phyloP scores from a whole-genome alignment of 805 yeast genomes.

The Barnettozyma populi region DNA sequence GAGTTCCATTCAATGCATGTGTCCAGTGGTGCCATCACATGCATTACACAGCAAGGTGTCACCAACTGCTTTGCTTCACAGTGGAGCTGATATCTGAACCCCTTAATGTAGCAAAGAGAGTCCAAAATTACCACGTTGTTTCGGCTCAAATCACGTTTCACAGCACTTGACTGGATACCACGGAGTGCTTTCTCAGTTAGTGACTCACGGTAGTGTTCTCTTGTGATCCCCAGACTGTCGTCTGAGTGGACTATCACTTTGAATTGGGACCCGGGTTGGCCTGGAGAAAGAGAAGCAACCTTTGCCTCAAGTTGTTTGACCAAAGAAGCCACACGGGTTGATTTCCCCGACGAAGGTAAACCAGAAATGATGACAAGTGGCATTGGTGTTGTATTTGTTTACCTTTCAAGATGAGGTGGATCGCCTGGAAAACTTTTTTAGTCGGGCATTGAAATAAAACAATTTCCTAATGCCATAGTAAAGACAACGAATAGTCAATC shows the following conservation, averaged over 20 bases:
- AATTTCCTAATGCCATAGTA: too few species aligned
- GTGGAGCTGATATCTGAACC: slow-evolving; percentile 87
- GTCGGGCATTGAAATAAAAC: too few species aligned
- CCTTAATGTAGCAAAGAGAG: slow-evolving; percentile 84
- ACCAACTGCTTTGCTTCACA: slow-evolving; percentile 86
- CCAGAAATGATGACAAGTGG: slow-evolving; percentile 84
- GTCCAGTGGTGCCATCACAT: slow-evolving; percentile 65
- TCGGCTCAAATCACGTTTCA: slow-evolving; percentile 70
- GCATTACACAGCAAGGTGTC: slow-evolving; percentile 80
- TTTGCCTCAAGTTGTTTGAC: slow-evolving; percentile 40
- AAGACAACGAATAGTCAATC: too few species aligned
- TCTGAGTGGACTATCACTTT: slow-evolving; percentile 71
- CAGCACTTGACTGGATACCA: slow-evolving; percentile 83
- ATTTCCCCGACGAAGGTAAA: slow-evolving; percentile 79
- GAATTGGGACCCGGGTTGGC: slow-evolving; percentile 48
- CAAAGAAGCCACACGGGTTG: slow-evolving; percentile 62
- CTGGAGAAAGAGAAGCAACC: slow-evolving; percentile 34
- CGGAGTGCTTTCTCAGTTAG: slow-evolving; percentile 74
- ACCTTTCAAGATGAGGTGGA: background rate
- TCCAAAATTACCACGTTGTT: slow-evolving; percentile 77
- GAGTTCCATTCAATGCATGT: slow-evolving; percentile 60
- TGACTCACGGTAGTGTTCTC: slow-evolving; percentile 64
- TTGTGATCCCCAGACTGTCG: slow-evolving; percentile 67
- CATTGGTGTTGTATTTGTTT: slow-evolving; percentile 42
- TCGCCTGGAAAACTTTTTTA: background rate